Conservation (phyloP, 768 basidiomycete species). For the Nidularia sp. region DNA sequence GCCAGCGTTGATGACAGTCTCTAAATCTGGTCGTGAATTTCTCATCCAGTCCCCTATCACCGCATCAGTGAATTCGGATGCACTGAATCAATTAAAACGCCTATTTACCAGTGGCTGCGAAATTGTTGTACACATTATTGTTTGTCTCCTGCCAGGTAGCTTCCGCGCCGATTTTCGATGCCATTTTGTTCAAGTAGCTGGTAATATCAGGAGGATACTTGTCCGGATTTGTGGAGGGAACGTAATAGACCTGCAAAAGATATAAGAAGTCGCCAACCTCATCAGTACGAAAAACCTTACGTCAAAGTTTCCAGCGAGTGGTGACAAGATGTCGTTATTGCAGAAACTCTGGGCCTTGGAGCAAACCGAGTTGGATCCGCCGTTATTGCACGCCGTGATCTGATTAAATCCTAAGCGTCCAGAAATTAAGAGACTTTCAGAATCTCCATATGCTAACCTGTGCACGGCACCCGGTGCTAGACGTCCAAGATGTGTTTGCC, state of each 20-base stretch:
- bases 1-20: constrained; percentile 56
- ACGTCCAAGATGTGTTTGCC: constrained; percentile 40
- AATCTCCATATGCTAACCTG: constrained; percentile 26
- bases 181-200: constrained; percentile 21
- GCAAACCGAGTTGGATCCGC: constrained; percentile 44
- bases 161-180: constrained; percentile 39
- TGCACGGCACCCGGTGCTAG: constrained; percentile 42
- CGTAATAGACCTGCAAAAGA: constrained; percentile 38
- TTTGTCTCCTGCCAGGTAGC: constrained; percentile 37
- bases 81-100: not conserved
- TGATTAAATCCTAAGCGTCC: constrained; percentile 10
- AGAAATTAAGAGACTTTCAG: not conserved
- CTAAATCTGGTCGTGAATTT: constrained; percentile 41
- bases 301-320: constrained; percentile 52
- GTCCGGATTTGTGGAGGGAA: constrained; percentile 39
- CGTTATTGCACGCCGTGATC: constrained; percentile 51
- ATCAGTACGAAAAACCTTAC: constrained; percentile 18
- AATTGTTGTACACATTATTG: constrained; percentile 40
- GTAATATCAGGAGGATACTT: constrained; percentile 46
- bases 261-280: not conserved
- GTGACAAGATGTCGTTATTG: constrained; percentile 50
- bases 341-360: constrained; percentile 55
- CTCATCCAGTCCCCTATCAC: constrained; percentile 56
- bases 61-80: not conserved
- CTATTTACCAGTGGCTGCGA: constrained; percentile 21